Conservation (phyloP, 1,284 basidiomycete species). For the Cryptococcus amylolentus region DNA sequence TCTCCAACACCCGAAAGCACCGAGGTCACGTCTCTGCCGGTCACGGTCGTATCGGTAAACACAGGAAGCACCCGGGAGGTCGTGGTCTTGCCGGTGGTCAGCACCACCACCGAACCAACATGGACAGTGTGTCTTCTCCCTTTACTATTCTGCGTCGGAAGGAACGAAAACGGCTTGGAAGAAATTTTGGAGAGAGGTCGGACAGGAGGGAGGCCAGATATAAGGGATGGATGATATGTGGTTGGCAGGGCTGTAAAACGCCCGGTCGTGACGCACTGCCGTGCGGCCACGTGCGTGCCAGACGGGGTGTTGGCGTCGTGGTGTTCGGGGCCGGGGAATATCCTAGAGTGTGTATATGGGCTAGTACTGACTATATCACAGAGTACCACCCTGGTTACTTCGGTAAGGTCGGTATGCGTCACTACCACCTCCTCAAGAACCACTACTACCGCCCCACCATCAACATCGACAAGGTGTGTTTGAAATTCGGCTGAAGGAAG, state of each 20-base stretch:
- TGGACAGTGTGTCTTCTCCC: conserved; percentile 49
- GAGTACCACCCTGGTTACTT: conserved; percentile 81
- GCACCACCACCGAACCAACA: conserved; percentile 88
- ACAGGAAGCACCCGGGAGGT: conserved; percentile 99
- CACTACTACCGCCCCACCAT: conserved; percentile 85
- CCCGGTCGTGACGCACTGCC: too few relatives aligned
- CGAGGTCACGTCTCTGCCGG: conserved; percentile 97
- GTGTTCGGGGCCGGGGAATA: neutral
- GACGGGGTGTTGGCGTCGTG: too few relatives aligned
- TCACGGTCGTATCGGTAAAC: conserved; percentile 99
- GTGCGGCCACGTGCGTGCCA: too few relatives aligned
- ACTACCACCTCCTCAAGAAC: conserved; percentile 94
- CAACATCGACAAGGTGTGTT: conserved; percentile 83
- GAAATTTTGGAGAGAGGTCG: neutral
- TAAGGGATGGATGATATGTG: neutral
- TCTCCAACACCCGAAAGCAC: conserved; percentile 97
- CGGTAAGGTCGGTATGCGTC: conserved; percentile 87
- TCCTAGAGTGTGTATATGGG: neutral
- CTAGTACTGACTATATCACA: neutral
- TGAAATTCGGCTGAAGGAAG: conserved; percentile 57
- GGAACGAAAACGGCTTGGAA: neutral
- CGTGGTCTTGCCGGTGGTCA: conserved; percentile 99
- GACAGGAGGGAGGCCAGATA: neutral
- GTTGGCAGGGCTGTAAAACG: neutral
- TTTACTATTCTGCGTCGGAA: neutral